These are phyloP conservation scores for Tolypocladium sp. DNA, from an alignment of 2,329 filamentous ascomycete species.

Conservation along the genomic window DNA sequence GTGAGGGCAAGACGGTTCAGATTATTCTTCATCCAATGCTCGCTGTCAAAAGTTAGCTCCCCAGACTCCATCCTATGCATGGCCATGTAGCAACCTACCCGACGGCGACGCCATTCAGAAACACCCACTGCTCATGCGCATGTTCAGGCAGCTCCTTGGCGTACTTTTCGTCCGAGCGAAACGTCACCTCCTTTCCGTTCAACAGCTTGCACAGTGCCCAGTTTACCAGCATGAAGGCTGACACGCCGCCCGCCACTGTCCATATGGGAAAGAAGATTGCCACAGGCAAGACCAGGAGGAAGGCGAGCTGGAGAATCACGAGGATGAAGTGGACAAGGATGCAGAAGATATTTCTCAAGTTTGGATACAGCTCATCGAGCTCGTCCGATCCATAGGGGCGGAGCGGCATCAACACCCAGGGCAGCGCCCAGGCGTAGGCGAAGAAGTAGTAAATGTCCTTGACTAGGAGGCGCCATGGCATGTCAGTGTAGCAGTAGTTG, in stretches of 20 bases:
- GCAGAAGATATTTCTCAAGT: conserved; percentile 44
- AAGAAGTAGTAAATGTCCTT: conserved; percentile 49
- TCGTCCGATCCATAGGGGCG: conserved; percentile 39
- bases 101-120: conserved; percentile 62
- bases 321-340: conserved; percentile 51
- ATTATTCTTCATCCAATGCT: conserved; percentile 61
- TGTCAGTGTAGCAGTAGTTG: conserved; percentile 52
- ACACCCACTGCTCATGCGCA: conserved; percentile 67
- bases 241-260: conserved; percentile 28
- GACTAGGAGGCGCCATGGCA: conserved; percentile 38
- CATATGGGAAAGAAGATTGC: conserved; percentile 38
- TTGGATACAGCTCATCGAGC: conserved; percentile 57
- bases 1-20: conserved; percentile 62
- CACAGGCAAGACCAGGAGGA: conserved; percentile 50
- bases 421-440: conserved; percentile 44
- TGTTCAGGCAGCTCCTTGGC: conserved; percentile 39
- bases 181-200: conserved; percentile 41
- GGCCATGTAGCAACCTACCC: conserved; percentile 33
- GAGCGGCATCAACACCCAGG: conserved; percentile 52
- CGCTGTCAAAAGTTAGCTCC: conserved; percentile 20
- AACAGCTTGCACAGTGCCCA: conserved; percentile 36
- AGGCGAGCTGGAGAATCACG: conserved; percentile 46
- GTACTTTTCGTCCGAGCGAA: conserved; percentile 43
- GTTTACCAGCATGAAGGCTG: conserved; percentile 40
- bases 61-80: too few relatives aligned